Percentiles rank a stretch among this genome's conserved stretches.
These are phyloP conservation scores for Podospora tetraspora DNA, from an alignment of 495 filamentous ascomycete species.

Conservation along the genomic window DNA sequence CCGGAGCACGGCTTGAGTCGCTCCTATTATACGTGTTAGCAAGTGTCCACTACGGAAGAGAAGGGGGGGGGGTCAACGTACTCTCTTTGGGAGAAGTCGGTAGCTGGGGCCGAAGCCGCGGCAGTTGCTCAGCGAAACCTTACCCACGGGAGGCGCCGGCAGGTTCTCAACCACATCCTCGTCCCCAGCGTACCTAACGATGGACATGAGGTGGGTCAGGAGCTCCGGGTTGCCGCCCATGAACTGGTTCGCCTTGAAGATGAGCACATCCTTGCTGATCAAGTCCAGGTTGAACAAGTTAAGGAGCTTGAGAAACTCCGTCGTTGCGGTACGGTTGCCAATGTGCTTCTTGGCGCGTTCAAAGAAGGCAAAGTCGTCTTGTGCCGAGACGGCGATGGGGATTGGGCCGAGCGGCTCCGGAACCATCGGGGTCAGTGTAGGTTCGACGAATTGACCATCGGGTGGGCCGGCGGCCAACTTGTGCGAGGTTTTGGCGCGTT, in stretches of 20 bases:
- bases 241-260: constrained; percentile 75
- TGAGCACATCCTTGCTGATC: constrained; percentile 73
- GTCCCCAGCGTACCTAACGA: constrained; percentile 64
- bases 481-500: constrained; percentile 59
- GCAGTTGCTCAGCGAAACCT: constrained; percentile 87
- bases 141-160: constrained; percentile 62
- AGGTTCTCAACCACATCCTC: constrained; percentile 77
- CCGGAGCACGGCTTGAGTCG: constrained; percentile 83
- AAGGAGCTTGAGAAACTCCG: constrained; percentile 91
- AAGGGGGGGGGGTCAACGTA: constrained; percentile 28
- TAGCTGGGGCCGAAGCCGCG: constrained; percentile 93
- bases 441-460: constrained; percentile 71
- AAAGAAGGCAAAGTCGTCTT: constrained; percentile 87
- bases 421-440: constrained; percentile 77
- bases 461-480: constrained; percentile 47
- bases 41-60: not conserved
- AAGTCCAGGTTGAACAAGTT: constrained; percentile 89
- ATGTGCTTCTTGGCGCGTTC: constrained; percentile 96
- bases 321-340: constrained; percentile 81
- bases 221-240: constrained; percentile 85
- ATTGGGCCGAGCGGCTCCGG: constrained; percentile 80
- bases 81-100: constrained; percentile 77
- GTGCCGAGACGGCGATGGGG: constrained; percentile 52
- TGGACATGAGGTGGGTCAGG: constrained; percentile 75
- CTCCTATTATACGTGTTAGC: constrained; percentile 44